Base-by-base conservation (phyloP, 345 rosid genomes). In the Zanthoxylum bungeanum region DNA sequence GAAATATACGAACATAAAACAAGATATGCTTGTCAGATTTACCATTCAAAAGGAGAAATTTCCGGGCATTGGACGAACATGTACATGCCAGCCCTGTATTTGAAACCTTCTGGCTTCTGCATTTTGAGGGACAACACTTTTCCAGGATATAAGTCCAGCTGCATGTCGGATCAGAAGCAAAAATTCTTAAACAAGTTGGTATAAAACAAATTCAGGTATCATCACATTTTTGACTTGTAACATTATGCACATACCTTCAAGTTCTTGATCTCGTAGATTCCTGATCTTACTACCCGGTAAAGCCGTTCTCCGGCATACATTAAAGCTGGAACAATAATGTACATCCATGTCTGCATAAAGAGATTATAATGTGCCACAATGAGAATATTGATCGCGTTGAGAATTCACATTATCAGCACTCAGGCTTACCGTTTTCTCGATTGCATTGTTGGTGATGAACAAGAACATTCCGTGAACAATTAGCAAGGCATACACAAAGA, bases 391-490 rank as follows among this genome's bases (percentile, higher is more conserved):
- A n/a, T n/a, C n/a, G n/a, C 5, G 25, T 8, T 5, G 19, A 60
- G 3, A 39, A 30, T 33, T 4, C 22, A 7, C 6, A 27, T n/a
- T 36, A 66, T 17, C 12, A 0, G 2, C 49, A 12, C 49, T 8
- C 7, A 11, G 30, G 31, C 83, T 70, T 58, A 87, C 91, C 70
- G 91, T 85, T 68, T 85, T 87, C 44, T 81, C 85, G 5, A 47
- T 50, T 8, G 71, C 11, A 16, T 76, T 72, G 75, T 72, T 64
- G 62, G 87, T 83, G 9, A 87, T 80, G 79, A 83, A 87, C 55
- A 87, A 87, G 84, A 85, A 85, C 83, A 87, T 83, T 66, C 84
- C 81, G 76, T 87, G 91, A 30, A 83, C 84, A 34, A 87, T 75
- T 63, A 85, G 81, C 83, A 87, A 69, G 19, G 73, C 79, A 52